A percentile compares a stretch with the other conserved stretches of the same genome.
phyloP scores from a whole-genome alignment of 305 asterid genomes.

The Fraxinus latifolia region DNA sequence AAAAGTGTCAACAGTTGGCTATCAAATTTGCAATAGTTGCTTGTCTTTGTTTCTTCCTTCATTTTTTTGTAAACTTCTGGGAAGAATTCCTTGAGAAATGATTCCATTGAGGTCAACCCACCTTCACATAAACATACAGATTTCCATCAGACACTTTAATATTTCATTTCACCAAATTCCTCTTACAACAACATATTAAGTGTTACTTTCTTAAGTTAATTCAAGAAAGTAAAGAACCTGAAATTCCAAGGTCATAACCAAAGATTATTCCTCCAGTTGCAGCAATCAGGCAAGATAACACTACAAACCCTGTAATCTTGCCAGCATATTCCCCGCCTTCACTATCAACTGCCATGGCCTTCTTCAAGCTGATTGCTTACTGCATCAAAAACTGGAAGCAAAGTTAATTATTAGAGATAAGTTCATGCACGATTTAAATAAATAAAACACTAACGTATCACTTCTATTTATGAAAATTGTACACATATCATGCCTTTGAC shows the following conservation, averaged over 20 bases:
- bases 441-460: neutral
- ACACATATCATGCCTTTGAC: neutral
- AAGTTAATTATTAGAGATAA: neutral
- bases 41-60: neutral
- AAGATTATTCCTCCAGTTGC: neutral
- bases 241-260: neutral
- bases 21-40: neutral
- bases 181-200: neutral
- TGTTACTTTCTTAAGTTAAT: neutral
- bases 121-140: conserved; percentile 1
- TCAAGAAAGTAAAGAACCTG: neutral
- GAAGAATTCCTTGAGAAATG: conserved; percentile 3
- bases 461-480: neutral
- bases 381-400: neutral
- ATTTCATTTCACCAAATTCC: neutral
- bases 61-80: neutral
- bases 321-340: neutral
- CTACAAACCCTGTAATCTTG: neutral
- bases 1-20: neutral
- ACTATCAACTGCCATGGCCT: neutral
- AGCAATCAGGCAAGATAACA: neutral
- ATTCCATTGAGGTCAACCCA: neutral
- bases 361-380: neutral
- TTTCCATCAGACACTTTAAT: neutral
- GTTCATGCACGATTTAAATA: neutral